Evolutionary conservation across 305 asterid species (phyloP).

Genomic region (Withania somnifera): DNA sequence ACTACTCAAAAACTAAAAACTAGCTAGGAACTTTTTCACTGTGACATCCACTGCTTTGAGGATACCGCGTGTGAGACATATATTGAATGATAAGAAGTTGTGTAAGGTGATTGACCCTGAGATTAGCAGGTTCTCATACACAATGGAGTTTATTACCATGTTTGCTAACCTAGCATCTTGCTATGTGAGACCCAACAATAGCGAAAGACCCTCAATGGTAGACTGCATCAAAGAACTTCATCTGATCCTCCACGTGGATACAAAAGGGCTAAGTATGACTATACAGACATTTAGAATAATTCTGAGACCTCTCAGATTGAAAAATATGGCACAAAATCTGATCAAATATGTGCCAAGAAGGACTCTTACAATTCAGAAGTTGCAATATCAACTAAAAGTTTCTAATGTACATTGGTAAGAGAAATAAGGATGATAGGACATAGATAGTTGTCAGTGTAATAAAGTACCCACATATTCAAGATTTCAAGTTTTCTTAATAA

Average conservation of each 20-base stretch:
- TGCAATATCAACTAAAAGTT: not conserved
- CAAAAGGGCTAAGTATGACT: constrained; percentile 61
- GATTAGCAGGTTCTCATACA: constrained; percentile 69
- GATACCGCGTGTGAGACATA: constrained; percentile 57
- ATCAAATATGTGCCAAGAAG: not conserved
- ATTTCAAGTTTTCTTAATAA: not conserved
- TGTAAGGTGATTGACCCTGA: constrained; percentile 71
- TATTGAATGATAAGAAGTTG: constrained; percentile 70
- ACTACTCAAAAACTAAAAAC: not conserved
- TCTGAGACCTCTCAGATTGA: constrained; percentile 21
- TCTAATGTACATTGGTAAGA: not conserved
- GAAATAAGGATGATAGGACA: not conserved
- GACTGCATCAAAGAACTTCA: constrained; percentile 87
- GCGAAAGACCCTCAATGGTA: constrained; percentile 75
- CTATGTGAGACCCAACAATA: constrained; percentile 65
- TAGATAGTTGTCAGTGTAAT: not conserved
- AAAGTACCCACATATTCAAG: not conserved
- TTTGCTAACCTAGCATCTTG: constrained; percentile 88
- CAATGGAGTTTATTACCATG: constrained; percentile 74
- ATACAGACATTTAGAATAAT: constrained; percentile 80
- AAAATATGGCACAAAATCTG: not conserved
- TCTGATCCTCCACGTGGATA: constrained; percentile 45
- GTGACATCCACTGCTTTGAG: constrained; percentile 8
- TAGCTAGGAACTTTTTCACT: not conserved
- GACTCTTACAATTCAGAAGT: not conserved